These are phyloP conservation scores for Dothideomycetes sp. DNA, from an alignment of 2,329 filamentous ascomycete species.

Conservation along the genomic window DNA sequence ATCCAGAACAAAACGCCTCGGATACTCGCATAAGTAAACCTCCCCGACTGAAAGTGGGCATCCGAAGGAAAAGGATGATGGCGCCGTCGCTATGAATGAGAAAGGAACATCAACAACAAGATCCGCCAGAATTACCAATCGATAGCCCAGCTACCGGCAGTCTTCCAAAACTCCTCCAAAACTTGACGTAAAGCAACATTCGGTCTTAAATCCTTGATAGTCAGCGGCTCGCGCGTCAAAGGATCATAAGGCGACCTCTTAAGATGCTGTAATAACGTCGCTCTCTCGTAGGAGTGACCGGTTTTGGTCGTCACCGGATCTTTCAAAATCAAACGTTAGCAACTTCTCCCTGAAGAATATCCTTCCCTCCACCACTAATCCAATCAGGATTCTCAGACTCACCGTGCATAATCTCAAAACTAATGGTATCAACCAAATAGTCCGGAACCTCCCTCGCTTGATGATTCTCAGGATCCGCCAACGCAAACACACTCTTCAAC, in stretches of 20 bases:
- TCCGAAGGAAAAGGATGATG: no score
- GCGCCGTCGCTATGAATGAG: background rate
- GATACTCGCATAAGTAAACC: no score
- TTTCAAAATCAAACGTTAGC: no score
- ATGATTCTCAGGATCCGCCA: conserved; percentile 38
- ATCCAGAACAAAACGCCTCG: no score
- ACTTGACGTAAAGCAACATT: conserved; percentile 76
- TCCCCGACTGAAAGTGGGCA: no score
- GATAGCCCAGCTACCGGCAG: conserved; percentile 78
- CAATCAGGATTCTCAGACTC: conserved; percentile 17
- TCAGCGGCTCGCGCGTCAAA: conserved; percentile 67
- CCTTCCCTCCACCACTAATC: conserved; percentile 2
- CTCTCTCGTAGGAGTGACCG: conserved; percentile 82
- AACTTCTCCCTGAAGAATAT: no score
- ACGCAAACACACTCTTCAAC: conserved; percentile 37
- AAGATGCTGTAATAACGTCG: conserved; percentile 78
- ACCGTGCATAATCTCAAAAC: conserved; percentile 61
- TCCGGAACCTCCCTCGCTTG: conserved; percentile 56
- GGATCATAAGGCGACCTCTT: conserved; percentile 69
- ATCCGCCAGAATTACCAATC: conserved; percentile 56
- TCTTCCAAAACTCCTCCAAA: conserved; percentile 72
- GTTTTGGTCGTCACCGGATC: conserved; percentile 58
- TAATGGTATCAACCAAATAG: conserved; percentile 68
- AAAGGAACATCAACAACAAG: conserved; percentile 21
- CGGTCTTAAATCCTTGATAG: conserved; percentile 60